These are phyloP conservation scores for Candida krabiensis DNA, from an alignment of 805 yeast genomes.

Conservation along the genomic window DNA sequence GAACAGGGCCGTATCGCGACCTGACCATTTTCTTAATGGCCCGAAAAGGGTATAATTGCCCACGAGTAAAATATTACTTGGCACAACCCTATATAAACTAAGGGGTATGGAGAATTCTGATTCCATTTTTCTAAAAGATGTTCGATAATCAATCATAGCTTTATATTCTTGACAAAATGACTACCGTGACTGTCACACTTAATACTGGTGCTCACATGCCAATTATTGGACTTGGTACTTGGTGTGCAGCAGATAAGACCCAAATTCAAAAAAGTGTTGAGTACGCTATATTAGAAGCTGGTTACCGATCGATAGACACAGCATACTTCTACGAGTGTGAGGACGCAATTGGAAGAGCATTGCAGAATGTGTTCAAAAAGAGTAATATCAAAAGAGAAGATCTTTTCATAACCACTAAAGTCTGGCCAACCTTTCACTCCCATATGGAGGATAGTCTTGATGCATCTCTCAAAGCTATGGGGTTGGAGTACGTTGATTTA, in stretches of 20 bases:
- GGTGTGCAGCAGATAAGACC: slow-evolving; percentile 11
- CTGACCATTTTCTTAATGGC: too few species aligned
- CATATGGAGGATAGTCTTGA: slow-evolving; percentile 36
- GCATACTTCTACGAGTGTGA: slow-evolving; percentile 43
- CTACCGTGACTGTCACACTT: slow-evolving; percentile 5
- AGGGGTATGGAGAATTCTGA: too few species aligned
- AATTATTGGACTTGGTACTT: slow-evolving; percentile 25
- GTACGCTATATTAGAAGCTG: slow-evolving; percentile 24
- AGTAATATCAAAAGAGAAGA: slow-evolving; percentile 15
- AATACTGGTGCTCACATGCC: slow-evolving; percentile 23
- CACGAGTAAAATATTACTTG: too few species aligned
- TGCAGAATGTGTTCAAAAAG: slow-evolving; percentile 18
- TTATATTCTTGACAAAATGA: too few species aligned
- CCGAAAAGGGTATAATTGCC: too few species aligned
- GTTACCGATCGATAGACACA: slow-evolving; percentile 43
- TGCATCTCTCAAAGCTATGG: slow-evolving; percentile 36
- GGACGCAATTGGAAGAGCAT: slow-evolving; percentile 41
- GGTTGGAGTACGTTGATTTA: slow-evolving; percentile 44
- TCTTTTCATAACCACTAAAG: slow-evolving; percentile 20
- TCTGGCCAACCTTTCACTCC: slow-evolving; percentile 26
- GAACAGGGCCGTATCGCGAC: too few species aligned
- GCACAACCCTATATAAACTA: too few species aligned
- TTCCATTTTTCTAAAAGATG: too few species aligned
- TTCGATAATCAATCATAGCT: too few species aligned
- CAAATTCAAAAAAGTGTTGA: slow-evolving; percentile 16